Evolutionary conservation across 2,329 filamentous ascomycete species (phyloP).

Genomic region (Fusarium acutatum): DNA sequence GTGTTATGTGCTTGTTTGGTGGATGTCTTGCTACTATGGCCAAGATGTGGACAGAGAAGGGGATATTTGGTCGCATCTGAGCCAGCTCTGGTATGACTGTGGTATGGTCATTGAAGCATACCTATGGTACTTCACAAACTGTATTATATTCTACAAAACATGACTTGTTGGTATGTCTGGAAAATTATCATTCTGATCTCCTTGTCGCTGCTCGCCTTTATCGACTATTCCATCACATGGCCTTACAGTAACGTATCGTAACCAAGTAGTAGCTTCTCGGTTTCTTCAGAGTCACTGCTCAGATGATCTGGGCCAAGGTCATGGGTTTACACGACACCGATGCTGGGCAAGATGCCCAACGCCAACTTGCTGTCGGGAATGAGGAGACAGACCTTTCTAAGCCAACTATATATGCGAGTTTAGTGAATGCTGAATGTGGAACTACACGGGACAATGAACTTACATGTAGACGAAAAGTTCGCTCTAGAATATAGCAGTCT

Average conservation of each 20-base stretch:
- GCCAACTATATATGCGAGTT: background rate
- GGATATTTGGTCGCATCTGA: slow-evolving; percentile 6
- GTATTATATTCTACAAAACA: background rate
- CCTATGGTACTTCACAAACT: fast-evolving
- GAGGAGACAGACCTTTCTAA: background rate
- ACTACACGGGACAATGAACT: too few relatives aligned
- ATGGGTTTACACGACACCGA: background rate
- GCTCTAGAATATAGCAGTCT: background rate
- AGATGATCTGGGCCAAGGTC: background rate
- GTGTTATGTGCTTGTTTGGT: slow-evolving; percentile 28
- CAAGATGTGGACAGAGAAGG: slow-evolving; percentile 10
- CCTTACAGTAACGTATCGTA: fast-evolving
- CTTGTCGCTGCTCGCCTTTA: background rate
- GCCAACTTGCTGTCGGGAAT: background rate
- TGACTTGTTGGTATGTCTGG: background rate
- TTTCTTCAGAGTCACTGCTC: fast-evolving
- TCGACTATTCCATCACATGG: background rate
- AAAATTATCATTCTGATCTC: fast-evolving
- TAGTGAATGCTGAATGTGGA: background rate
- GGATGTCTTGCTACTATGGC: slow-evolving; percentile 25
- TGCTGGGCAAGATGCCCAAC: background rate
- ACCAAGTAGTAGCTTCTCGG: background rate
- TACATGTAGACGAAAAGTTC: background rate
- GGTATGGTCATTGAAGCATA: background rate
- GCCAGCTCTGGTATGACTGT: fast-evolving